Evolutionary conservation across 495 filamentous ascomycete genomes (phyloP), one percentile per base, ranked within the genome.

Genomic region (Tirmania nivea): DNA sequence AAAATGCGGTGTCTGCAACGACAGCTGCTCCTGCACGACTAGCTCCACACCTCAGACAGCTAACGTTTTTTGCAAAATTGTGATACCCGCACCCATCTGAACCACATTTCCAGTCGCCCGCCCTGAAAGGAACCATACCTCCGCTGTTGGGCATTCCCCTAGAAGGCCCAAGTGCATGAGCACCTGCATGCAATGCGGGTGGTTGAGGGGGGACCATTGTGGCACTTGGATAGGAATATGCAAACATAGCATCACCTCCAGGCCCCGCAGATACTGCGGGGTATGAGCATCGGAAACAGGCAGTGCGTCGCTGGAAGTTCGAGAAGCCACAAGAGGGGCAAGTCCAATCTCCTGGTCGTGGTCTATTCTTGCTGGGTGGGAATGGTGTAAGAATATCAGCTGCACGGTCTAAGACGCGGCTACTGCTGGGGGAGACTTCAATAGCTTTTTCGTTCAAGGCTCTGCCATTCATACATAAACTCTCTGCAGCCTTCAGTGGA

Each of bases 11-110:
- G 63, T 95, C 90, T 31, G 88, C 88, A 53, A 95, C 86, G 14
- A 96, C 83, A 25, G 88, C 86, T 52, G 90, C 90, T 52, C 82
- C 82, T 52, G 87, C 87, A 59, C 90, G 85, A 65, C 87, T 90
- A 20, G 87, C 92, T 62, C 90, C 90, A 62, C 90, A 97, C 52
- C 90, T 84, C 52, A 97, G 75, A 67, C 90, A 97, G 66, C 84
- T 90, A 57, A 95, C 89, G 64, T 97, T 97, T 75, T 97, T 97
- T 48, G 90, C 90, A 63, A 97, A 97, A 68, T 97, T 97, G 69
- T 97, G 90, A 62, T 97, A 97, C 35, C 84, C 86, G 66, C 90
- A 97, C n/a, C 86, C 86, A 63, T 95, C 89, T 37, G 86, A 88
- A 48, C 90, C 90, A 66, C 90, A 97, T 65, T 94, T 95, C 90